Conservation (phyloP, 768 basidiomycete species). For the Rhizopogon vesiculosus region DNA sequence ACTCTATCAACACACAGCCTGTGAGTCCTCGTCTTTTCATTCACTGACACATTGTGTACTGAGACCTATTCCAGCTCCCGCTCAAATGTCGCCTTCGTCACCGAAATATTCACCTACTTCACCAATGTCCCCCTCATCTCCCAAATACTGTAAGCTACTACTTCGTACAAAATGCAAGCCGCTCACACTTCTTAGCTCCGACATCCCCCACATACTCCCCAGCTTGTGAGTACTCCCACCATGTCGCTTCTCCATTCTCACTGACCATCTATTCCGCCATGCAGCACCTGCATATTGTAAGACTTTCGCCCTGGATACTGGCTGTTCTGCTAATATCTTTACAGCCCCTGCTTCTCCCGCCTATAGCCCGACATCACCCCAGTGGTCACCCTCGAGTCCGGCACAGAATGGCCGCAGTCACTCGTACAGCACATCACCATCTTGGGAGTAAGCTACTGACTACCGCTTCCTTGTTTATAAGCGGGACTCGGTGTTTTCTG, state of each 20-base stretch:
- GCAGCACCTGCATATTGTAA: slow-evolving; percentile 80
- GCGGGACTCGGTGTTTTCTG: slow-evolving; percentile 4
- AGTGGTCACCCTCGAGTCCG: slow-evolving; percentile 81
- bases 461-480: slow-evolving; percentile 7
- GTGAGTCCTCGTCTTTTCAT: slow-evolving; percentile 36
- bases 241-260: background rate
- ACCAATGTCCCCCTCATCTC: slow-evolving; percentile 87
- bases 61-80: slow-evolving; percentile 48
- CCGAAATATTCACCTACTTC: slow-evolving; percentile 94
- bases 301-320: slow-evolving; percentile 24
- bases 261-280: slow-evolving; percentile 5
- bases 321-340: slow-evolving; percentile 2
- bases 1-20: slow-evolving; percentile 40
- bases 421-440: slow-evolving; percentile 46
- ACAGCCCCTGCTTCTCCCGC: slow-evolving; percentile 80
- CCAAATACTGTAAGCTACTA: slow-evolving; percentile 75
- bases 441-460: slow-evolving; percentile 38
- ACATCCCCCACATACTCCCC: slow-evolving; percentile 87
- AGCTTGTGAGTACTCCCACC: slow-evolving; percentile 55
- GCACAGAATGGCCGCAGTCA: slow-evolving; percentile 46
- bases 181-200: slow-evolving; percentile 48
- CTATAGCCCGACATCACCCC: slow-evolving; percentile 83
- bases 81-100: slow-evolving; percentile 83
- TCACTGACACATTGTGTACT: background rate
- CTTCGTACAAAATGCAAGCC: background rate